Evolutionary conservation across 75 land plant species (phyloP), one percentile per base, ranked within the genome.

Genomic region (Pinus tabuliformis): DNA sequence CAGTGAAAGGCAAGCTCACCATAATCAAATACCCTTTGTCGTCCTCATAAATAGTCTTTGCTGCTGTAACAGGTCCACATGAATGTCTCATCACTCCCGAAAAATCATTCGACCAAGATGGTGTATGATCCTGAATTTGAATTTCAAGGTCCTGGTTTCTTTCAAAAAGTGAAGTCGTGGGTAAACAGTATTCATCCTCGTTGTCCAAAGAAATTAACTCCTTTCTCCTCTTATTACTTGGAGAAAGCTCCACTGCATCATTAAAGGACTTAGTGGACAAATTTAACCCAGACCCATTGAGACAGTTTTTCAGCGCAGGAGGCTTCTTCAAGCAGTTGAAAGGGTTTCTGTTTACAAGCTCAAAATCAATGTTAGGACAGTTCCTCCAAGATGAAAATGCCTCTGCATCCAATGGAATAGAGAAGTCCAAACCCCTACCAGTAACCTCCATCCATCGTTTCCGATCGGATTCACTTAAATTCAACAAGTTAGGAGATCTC

Each of bases 41-140:
- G 77, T 96, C 99, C 81, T 96, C 99, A 73, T 93, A 96, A 3
- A 96, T 88, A 16, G 92, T 88, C 75, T 96, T 96, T 57, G 99
- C 95, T 68, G 89, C 99, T 59, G 96, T 93, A 1, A 93, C 96
- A 26, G 96, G 99, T 17, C 99, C 99, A 77, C 77, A 88, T 9
- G 87, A 83, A 65, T 88, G 79, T 22, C 63, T n/a, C 92, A 96
- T 91, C 18, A 96, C 99, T 56, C 99, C 99, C 36, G 88, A 83
- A 64, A 96, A 93, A 24, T 88, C 89, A 62, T 86, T 78, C 64
- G 87, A 78, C 94, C 99, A 96, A 49, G 81, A 77, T 11, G 94
- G 93, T 58, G 21, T 4, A n/a, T 58, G 60, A 1, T 89, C 89
- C 56, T 61, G 59, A 6, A 80, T 81, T 60, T 88, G 84, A 22